Percentiles rank a stretch among this genome's conserved stretches.
phyloP scores from a whole-genome alignment of 345 rosid species.

The Firmiana major region DNA sequence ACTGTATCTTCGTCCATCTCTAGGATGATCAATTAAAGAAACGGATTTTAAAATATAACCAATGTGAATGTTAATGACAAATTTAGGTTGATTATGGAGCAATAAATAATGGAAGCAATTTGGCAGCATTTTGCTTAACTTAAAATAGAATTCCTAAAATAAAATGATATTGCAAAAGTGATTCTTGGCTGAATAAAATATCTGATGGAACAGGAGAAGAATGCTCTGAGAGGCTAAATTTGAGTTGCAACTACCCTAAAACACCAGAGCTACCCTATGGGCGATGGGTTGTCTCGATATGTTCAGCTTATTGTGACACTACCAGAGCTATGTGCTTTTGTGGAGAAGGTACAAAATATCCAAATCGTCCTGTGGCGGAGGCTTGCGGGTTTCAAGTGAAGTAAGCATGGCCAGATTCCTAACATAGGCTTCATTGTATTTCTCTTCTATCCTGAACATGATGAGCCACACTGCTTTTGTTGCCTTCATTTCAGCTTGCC shows the following conservation, averaged over 20 bases:
- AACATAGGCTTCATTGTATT: slow-evolving; percentile 3
- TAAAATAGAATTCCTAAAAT: neutral
- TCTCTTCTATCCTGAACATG: neutral
- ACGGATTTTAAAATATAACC: neutral
- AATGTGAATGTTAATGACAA: neutral
- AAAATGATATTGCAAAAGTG: neutral
- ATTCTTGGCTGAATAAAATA: slow-evolving; percentile 2
- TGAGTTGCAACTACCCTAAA: slow-evolving; percentile 69
- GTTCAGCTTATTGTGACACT: slow-evolving; percentile 81
- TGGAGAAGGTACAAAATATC: slow-evolving; percentile 96
- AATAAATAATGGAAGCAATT: neutral
- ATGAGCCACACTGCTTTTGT: slow-evolving; percentile 8
- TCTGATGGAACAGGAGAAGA: slow-evolving; percentile 60
- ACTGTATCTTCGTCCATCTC: neutral
- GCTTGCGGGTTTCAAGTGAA: slow-evolving; percentile 74
- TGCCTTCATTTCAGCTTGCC: slow-evolving; percentile 47
- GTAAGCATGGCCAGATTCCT: slow-evolving; percentile 40
- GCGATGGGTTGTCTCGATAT: slow-evolving; percentile 86
- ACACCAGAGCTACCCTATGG: slow-evolving; percentile 79
- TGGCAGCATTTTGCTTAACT: neutral
- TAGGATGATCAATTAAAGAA: neutral
- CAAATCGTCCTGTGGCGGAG: slow-evolving; percentile 89
- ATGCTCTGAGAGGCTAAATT: slow-evolving; percentile 57
- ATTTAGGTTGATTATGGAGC: slow-evolving; percentile 1
- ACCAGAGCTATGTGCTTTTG: slow-evolving; percentile 96